phyloP scores from a whole-genome alignment of 805 yeast species.

The Saturnispora halmiae region DNA sequence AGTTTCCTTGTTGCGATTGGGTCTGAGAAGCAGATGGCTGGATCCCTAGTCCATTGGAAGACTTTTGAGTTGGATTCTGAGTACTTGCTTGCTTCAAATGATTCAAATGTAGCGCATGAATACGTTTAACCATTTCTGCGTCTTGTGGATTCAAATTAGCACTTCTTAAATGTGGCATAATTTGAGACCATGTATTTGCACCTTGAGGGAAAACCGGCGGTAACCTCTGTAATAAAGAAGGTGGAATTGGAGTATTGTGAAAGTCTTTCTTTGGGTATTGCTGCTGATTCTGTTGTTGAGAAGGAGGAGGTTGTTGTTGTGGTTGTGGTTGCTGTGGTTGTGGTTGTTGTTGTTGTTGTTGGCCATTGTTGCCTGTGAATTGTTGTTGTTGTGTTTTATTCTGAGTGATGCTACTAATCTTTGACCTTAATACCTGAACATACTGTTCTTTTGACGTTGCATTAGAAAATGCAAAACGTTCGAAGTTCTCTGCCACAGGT shows the following conservation, averaged over 20 bases:
- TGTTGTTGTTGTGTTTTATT: constrained; percentile 23
- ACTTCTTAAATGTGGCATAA: constrained; percentile 49
- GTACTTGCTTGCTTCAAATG: constrained; percentile 32
- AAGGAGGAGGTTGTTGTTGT: constrained; percentile 13
- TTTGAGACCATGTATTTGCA: constrained; percentile 73
- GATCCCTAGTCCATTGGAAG: neutral
- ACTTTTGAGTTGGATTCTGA: constrained; percentile 6
- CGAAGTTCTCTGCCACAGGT: constrained; percentile 61
- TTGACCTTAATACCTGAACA: constrained; percentile 38
- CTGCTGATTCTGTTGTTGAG: constrained; percentile 9
- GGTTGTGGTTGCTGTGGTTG: constrained; percentile 11
- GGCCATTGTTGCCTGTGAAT: constrained; percentile 15
- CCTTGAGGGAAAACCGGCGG: constrained; percentile 68
- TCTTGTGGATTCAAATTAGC: constrained; percentile 51
- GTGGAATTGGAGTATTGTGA: constrained; percentile 65
- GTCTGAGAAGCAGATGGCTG: neutral
- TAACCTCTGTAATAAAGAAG: constrained; percentile 49
- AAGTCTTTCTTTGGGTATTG: constrained; percentile 31
- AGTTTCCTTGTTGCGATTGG: neutral
- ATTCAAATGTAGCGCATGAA: constrained; percentile 60
- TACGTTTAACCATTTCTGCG: constrained; percentile 51
- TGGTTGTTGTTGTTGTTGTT: constrained; percentile 16
- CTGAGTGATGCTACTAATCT: constrained; percentile 30
- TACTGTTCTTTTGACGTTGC: constrained; percentile 52
- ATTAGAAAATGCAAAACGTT: constrained; percentile 52